phyloP scores from a whole-genome alignment of 371 early-diverging fungal species.

The Syncephalastrum racemosum region DNA sequence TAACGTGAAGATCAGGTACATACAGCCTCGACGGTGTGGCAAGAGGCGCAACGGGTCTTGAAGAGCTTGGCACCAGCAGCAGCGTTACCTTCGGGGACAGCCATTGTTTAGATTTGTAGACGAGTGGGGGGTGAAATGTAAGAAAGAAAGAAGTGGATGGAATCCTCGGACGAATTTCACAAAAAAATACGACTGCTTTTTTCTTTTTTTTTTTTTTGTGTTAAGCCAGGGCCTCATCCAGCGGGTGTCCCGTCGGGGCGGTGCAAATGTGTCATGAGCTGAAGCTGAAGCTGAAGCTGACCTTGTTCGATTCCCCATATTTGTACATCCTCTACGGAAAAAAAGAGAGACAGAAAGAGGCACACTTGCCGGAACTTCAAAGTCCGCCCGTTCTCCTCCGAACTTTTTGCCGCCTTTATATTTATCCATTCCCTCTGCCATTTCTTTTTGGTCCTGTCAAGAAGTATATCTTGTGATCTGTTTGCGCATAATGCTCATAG shows the following conservation, averaged over 20 bases:
- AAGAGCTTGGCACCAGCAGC: constrained; percentile 95
- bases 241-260: too few species aligned
- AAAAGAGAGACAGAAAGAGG: too few species aligned
- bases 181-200: constrained; percentile 10
- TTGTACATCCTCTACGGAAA: too few species aligned
- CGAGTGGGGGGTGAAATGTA: constrained; percentile 25
- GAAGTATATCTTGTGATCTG: too few species aligned
- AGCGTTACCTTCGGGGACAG: constrained; percentile 44
- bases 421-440: too few species aligned
- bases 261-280: not conserved
- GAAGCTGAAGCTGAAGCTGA: not conserved
- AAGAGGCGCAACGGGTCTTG: constrained; percentile 98
- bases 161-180: not conserved
- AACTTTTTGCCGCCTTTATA: too few species aligned
- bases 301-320: not conserved
- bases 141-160: constrained; percentile 16
- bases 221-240: too few species aligned
- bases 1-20: constrained; percentile 12
- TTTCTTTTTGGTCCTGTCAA: too few species aligned
- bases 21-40: constrained; percentile 94
- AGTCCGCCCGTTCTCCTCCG: too few species aligned
- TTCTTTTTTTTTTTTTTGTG: constrained; percentile 5
- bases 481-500: too few species aligned
- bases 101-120: constrained; percentile 16
- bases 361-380: too few species aligned